Conservation (phyloP, 2,329 filamentous ascomycete genomes). For the Pyricularia sp. region DNA sequence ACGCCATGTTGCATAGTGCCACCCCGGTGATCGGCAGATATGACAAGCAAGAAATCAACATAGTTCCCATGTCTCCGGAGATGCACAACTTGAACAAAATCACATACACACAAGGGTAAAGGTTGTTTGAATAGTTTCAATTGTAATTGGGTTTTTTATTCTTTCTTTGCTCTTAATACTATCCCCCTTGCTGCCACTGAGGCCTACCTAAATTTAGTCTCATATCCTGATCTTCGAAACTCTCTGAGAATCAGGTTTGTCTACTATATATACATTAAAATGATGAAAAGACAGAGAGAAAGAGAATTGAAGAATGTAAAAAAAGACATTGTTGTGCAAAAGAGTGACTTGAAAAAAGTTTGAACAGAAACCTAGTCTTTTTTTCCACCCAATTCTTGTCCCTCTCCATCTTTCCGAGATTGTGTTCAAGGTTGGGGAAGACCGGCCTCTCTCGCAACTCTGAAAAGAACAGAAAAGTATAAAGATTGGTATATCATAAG, state of each 20-base stretch:
- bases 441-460: background rate
- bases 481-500: background rate
- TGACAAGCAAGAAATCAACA: background rate
- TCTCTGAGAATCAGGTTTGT: background rate
- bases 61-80: background rate
- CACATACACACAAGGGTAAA: background rate
- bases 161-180: background rate
- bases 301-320: background rate
- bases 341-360: background rate
- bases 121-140: background rate
- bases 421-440: slow-evolving; percentile 1
- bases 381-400: background rate
- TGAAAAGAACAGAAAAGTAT: background rate
- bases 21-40: background rate
- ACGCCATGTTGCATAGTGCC: background rate
- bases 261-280: slow-evolving; percentile 1
- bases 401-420: background rate
- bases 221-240: background rate
- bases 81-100: background rate
- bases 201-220: background rate
- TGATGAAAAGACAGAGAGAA: background rate
- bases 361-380: background rate
- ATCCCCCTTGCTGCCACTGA: background rate
- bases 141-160: background rate
- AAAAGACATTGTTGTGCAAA: background rate